A percentile compares a stretch with the other conserved stretches of the same genome.
These are phyloP conservation scores for Aegle marmelos DNA, from an alignment of 345 rosid species.

Conservation along the genomic window DNA sequence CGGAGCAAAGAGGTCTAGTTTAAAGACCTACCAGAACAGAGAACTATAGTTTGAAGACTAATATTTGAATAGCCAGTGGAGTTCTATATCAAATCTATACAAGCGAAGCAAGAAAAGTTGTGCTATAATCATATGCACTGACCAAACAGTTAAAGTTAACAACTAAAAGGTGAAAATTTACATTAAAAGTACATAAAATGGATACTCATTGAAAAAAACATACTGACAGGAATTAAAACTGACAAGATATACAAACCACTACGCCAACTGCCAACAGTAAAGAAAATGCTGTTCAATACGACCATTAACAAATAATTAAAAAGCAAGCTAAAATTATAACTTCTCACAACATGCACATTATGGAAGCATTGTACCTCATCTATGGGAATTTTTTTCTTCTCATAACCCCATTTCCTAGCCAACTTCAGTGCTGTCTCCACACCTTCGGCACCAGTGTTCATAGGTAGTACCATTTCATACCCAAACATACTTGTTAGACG, in stretches of 20 bases:
- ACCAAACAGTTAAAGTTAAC: neutral
- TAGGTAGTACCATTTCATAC: constrained; percentile 95
- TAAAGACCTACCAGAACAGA: neutral
- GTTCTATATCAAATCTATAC: neutral
- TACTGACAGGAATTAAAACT: neutral
- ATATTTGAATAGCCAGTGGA: neutral
- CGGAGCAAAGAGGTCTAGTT: neutral
- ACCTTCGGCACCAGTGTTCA: constrained; percentile 99
- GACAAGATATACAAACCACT: neutral
- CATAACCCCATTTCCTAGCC: constrained; percentile 98
- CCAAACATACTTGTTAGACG: constrained; percentile 79
- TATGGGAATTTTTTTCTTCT: constrained; percentile 67
- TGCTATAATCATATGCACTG: neutral
- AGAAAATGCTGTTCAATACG: neutral
- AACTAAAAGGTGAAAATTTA: neutral
- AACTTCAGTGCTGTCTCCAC: constrained; percentile 92
- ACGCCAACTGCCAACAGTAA: neutral
- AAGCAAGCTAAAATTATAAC: neutral
- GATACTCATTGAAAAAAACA: neutral
- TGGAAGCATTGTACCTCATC: constrained; percentile 52
- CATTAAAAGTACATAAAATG: neutral
- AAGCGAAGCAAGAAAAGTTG: neutral
- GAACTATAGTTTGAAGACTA: neutral
- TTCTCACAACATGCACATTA: neutral
- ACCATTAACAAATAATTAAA: neutral